Percentiles rank a stretch among this genome's conserved stretches.
These are phyloP conservation scores for Lactifluus piperatus DNA, from an alignment of 768 basidiomycete species.

Conservation along the genomic window DNA sequence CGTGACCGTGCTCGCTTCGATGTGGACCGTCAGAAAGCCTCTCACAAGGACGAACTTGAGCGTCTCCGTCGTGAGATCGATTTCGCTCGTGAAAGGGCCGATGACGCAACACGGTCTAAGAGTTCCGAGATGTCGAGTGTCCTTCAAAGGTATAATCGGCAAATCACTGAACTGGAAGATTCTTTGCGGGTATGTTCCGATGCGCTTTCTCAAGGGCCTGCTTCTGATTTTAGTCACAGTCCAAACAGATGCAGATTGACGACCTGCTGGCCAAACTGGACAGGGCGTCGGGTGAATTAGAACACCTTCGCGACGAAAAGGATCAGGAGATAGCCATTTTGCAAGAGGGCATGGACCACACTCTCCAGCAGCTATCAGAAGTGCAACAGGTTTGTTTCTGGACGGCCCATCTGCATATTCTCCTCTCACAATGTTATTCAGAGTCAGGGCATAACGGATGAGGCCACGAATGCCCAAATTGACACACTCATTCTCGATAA, in stretches of 20 bases:
- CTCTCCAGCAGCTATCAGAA: conserved; percentile 80
- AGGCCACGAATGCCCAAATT: conserved; percentile 93
- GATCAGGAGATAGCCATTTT: conserved; percentile 94
- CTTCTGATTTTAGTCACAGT: conserved; percentile 34
- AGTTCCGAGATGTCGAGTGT: conserved; percentile 86
- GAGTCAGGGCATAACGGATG: conserved; percentile 78
- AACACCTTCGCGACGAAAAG: conserved; percentile 85
- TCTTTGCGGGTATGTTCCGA: conserved; percentile 64
- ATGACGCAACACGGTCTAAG: conserved; percentile 86
- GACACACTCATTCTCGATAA: conserved; percentile 95
- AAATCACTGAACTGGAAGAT: conserved; percentile 93
- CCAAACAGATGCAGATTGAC: conserved; percentile 96
- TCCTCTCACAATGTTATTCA: conserved; percentile 27
- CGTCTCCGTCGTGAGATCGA: conserved; percentile 83
- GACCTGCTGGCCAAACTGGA: conserved; percentile 80
- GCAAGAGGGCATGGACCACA: conserved; percentile 91
- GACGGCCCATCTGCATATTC: neutral
- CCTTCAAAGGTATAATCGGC: conserved; percentile 90
- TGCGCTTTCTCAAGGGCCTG: neutral
- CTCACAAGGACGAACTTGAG: conserved; percentile 92
- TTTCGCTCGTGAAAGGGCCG: conserved; percentile 97
- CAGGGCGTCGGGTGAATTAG: conserved; percentile 62
- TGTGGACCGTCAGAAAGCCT: conserved; percentile 84
- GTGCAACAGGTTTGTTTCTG: conserved; percentile 59
- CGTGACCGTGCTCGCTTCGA: conserved; percentile 95